Base-by-base conservation (phyloP, 257 asterid genomes). In the Hygrophila difformis region DNA sequence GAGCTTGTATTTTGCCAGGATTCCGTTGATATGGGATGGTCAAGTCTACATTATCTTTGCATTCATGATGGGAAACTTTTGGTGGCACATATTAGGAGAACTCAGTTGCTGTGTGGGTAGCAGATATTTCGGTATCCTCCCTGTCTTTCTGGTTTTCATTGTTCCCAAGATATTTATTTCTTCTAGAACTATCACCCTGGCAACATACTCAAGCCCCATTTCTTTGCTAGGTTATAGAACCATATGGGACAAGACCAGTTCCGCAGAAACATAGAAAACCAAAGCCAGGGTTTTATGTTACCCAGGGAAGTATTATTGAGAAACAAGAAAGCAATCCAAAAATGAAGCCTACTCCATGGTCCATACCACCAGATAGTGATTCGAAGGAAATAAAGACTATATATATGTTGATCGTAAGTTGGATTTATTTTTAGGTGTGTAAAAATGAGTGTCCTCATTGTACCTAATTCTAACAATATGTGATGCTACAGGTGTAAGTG, bases 11-110 rank as follows among this genome's bases (percentile, higher is more conserved):
- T 78, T 50, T 91, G 95, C 64, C 97, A 78, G 26, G 95, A 91
- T 59, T 73, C 99, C 36, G 77, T 91, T 69, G 95, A 78, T 54
- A 86, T 91, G 94, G 95, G 97, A 52, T 91, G 97, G 99, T 86
- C 99, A 29, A 76, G 91, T 1, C 71, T 91, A 53, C 91, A 95
- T 46, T 96, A 86, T 68, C 76, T 86, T 45, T 86, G 95, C 62
- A 56, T 91, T 55, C 81, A 81, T 22, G 99, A 91, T 41, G 97
- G 93, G 49, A 91, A 82, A 65, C 89, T 91, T 60, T 66, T 91
- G 71, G 99, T 38, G 93, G 94, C 53, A 79, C 99, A 58, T 80
- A 86, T 72, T 78, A 76, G 64, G 89, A 83, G 60, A 86, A 82
- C 72, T 76, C 81, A 1, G 97, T 86, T 55, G 96, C 89, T 55